Base-by-base conservation (phyloP, 2,329 filamentous ascomycete species). In the Pleurostoma richardsiae region DNA sequence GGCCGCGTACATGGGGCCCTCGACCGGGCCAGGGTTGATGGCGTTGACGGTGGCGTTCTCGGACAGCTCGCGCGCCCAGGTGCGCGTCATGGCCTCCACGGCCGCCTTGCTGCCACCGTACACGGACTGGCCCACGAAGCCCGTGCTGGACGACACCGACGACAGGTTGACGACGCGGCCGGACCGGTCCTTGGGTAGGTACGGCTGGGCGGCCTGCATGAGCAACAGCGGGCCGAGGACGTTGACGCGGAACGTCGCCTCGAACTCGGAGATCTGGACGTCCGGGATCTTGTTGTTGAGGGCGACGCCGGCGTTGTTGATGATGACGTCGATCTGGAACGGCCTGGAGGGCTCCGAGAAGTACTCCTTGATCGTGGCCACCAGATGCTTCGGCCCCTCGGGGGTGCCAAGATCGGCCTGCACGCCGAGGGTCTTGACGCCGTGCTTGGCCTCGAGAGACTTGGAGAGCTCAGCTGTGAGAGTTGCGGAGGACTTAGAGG, bases 211-310 rank as follows among this genome's bases (percentile, higher is more conserved):
- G 4, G 86, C 86, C 66, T 95, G 85, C 29, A 88, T 80, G 10
- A 95, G 73, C 2, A 95, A 76, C 27, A 95, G 68, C 1, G 90
- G 90, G 0, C 87, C 90, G 7, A 89, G 78, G 27, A 95, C 90
- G 60, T 95, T 95, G 67, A 94, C 77, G 47, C 79, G 78, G 70
- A 89, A 95, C 47, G 86, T 82, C 55, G 76, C 71, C 40, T 82
- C 75, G 68, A 91, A 95, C 58, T 90, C 79, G 10, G 74, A 73
- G 5, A 74, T 60, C 4, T 76, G 78, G 52, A 89, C 79, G 29
- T 86, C 78, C 43, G 80, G 76, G 28, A 87, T 68, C 29, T 70
- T 63, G 55, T 84, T 79, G 67, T 94, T 92, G 38, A 79, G 69
- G 30, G 80, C 72, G 5, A 83, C 70, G 45, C 88, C 90, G 30